Base-by-base conservation (phyloP, 192 early-diverging fungal genomes). In the Thamnidium elegans region DNA sequence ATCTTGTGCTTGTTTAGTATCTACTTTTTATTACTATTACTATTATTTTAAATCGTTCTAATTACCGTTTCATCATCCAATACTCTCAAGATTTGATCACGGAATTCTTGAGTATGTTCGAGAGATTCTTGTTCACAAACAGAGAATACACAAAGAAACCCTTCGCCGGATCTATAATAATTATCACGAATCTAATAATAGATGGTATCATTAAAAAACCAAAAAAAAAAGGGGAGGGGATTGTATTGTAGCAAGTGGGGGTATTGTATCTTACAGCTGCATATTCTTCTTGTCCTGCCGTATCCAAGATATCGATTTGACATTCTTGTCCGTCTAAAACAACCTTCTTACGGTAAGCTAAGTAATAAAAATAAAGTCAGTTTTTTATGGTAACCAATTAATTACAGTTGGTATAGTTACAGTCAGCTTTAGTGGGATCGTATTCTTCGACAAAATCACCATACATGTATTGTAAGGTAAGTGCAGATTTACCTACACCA, bases 391-490 rank as follows among this genome's bases (percentile, higher is more conserved):
- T n/a, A n/a, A n/a, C n/a, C n/a, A n/a, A n/a, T n/a, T n/a, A n/a
- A n/a, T n/a, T 3, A 54, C 3, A 53, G 7, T 13, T 21, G 3
- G 26, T 11, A 8, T 21, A 64, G 55, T 58, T 70, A 70, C 66
- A 89, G 71, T 95, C 93, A 50, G 92, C 93, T 69, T 94, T 95
- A 36, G 93, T 95, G 20, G 93, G 93, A 70, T 95, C 93, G 75
- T 95, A 95, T 70, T 95, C 92, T 77, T 95, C 92, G 52, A 92
- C 89, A 79, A 95, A 95, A 78, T 95, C 92, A 58, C 93, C 92
- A 60, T 93, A 93, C 91, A 92, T 89, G 81, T 89, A 93, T 74
- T 94, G 90, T 31, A 95, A 76, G 1, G 93, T 94, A 39, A 95
- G 73, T 15, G 93, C 93, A 0, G 90, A 92, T 73, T 95, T 95